Percentiles rank a stretch among this genome's conserved stretches.
Evolutionary conservation across 495 filamentous ascomycete species (phyloP).

Genomic region (Opeltia flavorubescens): DNA sequence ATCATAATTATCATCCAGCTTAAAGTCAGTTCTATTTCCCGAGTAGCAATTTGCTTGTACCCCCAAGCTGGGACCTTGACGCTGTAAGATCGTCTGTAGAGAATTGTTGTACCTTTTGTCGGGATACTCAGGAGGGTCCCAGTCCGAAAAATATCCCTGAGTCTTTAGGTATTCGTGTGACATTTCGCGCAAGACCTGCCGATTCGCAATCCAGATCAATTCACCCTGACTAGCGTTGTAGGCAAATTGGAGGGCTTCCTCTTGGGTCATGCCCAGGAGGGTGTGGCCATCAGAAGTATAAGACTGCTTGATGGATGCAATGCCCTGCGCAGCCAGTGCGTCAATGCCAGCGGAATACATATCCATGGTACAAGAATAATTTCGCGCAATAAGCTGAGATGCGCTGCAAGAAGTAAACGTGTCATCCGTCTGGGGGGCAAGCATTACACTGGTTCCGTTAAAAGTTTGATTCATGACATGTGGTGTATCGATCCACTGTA

Average conservation of each 20-base stretch:
- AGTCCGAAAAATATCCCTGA: background rate
- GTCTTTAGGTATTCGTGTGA: background rate
- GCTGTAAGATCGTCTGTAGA: conserved; percentile 6
- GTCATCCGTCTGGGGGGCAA: background rate
- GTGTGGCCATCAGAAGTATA: background rate
- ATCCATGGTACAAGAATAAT: conserved; percentile 11
- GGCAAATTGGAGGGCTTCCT: conserved; percentile 4
- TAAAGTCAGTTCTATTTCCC: conserved; percentile 4
- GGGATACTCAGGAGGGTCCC: background rate
- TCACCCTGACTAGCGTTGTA: conserved; percentile 2
- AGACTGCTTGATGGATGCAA: background rate
- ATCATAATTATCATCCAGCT: conserved; percentile 5
- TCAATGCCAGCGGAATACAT: conserved; percentile 8
- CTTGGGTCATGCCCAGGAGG: conserved; percentile 2
- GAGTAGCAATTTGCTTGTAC: conserved; percentile 3
- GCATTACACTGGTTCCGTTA: background rate
- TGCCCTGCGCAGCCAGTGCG: conserved; percentile 1
- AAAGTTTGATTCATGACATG: conserved; percentile 4
- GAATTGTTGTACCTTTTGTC: conserved; percentile 6
- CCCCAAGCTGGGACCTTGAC: conserved; percentile 12
- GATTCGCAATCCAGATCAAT: conserved; percentile 12
- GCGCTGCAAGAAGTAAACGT: conserved; percentile 1
- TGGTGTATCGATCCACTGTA: conserved; percentile 11
- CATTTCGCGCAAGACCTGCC: conserved; percentile 12
- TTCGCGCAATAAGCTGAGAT: background rate